Base-by-base conservation (phyloP, 2,329 filamentous ascomycete species). In the Talaromyces verruculosus region DNA sequence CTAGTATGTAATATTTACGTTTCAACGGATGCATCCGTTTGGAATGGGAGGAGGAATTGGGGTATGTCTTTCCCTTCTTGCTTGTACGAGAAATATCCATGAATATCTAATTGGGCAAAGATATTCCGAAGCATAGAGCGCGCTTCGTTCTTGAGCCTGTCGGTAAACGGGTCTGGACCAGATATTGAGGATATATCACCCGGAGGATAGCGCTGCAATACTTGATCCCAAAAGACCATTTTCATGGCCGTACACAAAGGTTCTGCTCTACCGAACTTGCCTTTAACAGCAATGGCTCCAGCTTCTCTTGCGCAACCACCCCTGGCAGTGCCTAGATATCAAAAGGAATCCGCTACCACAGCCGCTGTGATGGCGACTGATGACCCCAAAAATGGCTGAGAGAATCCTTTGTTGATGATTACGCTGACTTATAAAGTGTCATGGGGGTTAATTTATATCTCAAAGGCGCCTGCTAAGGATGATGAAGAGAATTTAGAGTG, bases 31-130 rank as follows among this genome's bases (percentile, higher is more conserved):
- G n/a, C 43, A 1, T 39, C 30, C 10, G 43, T 61, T 22, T 61
- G 59, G 43, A 61, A 61, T 51, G 59, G 59, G 5, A 49, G 59
- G 30, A 49, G 59, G 13, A 61, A 61, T 25, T 61, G 59, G 59
- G 51, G 59, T 51, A 51, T 15, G 59, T 28, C 2, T 25, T 13
- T 25, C 8, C 4, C 17, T 8, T 30, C 1, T 19, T 3, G 45
- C 13, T 61, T 19, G 17, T 25, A 2, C 17, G 5, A 1, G 22
- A 3, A 15, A 17, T 41, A 25, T 4, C 30, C 25, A 25, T 25
- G 3, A 25, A 25, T 25, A n/a, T 8, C 57, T 22, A 8, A 28
- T 11, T 1, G 11, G 22, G 19, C 45, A 3, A 30, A 61, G 59
- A 61, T 49, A 61, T 51, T 11, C 41, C 41, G 2, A 61, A 61